A percentile compares a stretch with the other conserved stretches of the same genome.
Conservation (phyloP, 2,329 filamentous ascomycete species). For the Cladobotryum protrusum region DNA sequence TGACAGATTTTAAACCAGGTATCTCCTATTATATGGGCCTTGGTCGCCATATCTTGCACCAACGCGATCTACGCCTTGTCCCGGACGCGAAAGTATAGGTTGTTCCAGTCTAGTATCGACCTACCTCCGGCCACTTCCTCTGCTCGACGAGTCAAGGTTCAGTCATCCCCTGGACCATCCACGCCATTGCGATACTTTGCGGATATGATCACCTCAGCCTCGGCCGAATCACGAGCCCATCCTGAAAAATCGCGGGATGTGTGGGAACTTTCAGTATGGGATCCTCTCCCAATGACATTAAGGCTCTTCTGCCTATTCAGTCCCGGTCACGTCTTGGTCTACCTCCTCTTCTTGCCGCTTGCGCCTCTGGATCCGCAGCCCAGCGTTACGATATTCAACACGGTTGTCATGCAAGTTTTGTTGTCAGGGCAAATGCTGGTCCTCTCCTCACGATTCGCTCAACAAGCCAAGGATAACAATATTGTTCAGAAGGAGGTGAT, state of each 20-base stretch:
- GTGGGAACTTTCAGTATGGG: constrained; percentile 93
- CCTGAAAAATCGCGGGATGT: constrained; percentile 79
- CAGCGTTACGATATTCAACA: constrained; percentile 79
- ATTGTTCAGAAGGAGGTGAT: constrained; percentile 88
- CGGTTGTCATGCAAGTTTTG: constrained; percentile 67
- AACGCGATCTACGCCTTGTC: constrained; percentile 81
- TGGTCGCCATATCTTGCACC: constrained; percentile 58
- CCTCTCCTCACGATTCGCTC: constrained; percentile 67
- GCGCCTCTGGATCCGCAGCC: constrained; percentile 68
- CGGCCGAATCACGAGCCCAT: constrained; percentile 76
- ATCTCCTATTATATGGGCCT: constrained; percentile 62
- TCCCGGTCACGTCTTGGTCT: constrained; percentile 85
- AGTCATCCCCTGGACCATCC: constrained; percentile 70
- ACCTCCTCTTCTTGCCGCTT: constrained; percentile 81
- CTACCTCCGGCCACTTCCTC: constrained; percentile 71
- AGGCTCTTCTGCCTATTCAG: constrained; percentile 86
- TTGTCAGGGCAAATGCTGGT: constrained; percentile 72
- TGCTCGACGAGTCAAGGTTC: constrained; percentile 79
- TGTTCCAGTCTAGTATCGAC: constrained; percentile 85
- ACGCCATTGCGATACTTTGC: constrained; percentile 74
- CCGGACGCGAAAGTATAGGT: constrained; percentile 76
- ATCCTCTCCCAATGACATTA: constrained; percentile 78
- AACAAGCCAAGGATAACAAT: constrained; percentile 77
- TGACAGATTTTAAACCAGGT: constrained; percentile 40
- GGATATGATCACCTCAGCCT: constrained; percentile 59